These are phyloP conservation scores for Datura wrightii DNA, from an alignment of 257 asterid species.

Conservation along the genomic window DNA sequence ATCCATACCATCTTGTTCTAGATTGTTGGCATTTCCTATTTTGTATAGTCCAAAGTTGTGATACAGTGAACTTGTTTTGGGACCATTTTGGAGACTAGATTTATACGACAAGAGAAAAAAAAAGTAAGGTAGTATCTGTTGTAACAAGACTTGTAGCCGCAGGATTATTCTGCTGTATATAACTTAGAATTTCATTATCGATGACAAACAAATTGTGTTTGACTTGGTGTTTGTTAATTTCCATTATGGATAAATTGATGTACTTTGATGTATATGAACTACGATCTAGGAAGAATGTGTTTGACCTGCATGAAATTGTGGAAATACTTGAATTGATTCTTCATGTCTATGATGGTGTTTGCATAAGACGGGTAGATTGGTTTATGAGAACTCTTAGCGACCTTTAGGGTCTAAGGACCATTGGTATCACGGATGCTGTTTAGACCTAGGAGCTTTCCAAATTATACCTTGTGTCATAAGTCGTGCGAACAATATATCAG, in stretches of 20 bases:
- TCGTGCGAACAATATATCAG: background rate
- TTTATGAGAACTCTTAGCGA: background rate
- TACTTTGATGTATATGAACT: background rate
- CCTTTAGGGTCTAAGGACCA: background rate
- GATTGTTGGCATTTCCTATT: background rate
- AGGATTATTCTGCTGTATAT: background rate
- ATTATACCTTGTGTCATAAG: background rate
- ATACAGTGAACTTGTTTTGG: slow-evolving; percentile 7
- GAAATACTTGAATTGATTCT: background rate
- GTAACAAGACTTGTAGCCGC: background rate
- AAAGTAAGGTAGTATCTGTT: background rate
- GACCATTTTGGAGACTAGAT: background rate
- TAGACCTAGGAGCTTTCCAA: background rate
- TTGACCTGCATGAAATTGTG: slow-evolving; percentile 8
- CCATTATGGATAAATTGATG: background rate
- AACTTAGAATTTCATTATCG: background rate
- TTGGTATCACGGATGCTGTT: background rate
- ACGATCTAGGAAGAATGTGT: background rate
- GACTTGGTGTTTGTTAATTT: background rate
- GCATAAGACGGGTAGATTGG: background rate
- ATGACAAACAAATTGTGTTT: background rate
- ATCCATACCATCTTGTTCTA: background rate
- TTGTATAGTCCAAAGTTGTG: background rate
- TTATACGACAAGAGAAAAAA: background rate
- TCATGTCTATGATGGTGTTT: slow-evolving; percentile 14